These are phyloP conservation scores for Saturnispora hagleri DNA, from an alignment of 805 yeast genomes.

Conservation along the genomic window DNA sequence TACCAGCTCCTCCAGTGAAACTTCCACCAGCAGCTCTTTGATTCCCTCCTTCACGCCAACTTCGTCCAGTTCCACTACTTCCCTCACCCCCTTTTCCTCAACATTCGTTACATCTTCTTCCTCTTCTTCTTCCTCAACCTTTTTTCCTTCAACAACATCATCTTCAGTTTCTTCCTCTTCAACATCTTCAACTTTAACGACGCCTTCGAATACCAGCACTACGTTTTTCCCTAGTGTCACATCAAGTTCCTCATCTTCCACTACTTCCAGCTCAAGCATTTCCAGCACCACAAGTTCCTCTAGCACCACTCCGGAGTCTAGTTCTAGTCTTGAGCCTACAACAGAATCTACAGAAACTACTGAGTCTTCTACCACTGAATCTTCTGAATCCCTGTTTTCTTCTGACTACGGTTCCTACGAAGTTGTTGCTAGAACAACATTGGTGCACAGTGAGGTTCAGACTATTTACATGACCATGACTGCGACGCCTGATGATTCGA, in stretches of 20 bases:
- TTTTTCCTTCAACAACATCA: constrained; percentile 4
- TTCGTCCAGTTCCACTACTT: constrained; percentile 3
- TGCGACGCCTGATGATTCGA: constrained; percentile 19
- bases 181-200: constrained; percentile 5
- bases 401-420: constrained; percentile 13
- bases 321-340: background rate
- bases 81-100: background rate
- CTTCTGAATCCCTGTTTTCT: constrained; percentile 11
- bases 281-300: constrained; percentile 1
- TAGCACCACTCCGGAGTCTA: constrained; percentile 1
- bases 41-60: constrained; percentile 8
- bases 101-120: background rate
- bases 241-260: constrained; percentile 4
- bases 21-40: constrained; percentile 2
- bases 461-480: constrained; percentile 14
- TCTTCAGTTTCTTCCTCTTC: constrained; percentile 6
- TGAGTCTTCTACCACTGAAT: background rate
- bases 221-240: constrained; percentile 1
- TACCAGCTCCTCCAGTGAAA: background rate
- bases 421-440: constrained; percentile 15
- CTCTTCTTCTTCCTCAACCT: background rate
- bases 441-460: constrained; percentile 18
- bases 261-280: background rate
- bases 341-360: background rate
- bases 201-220: constrained; percentile 1